Evolutionary conservation across 257 asterid genomes (phyloP), one percentile per base, ranked within the genome.

Genomic region (Solanum medicagineum): DNA sequence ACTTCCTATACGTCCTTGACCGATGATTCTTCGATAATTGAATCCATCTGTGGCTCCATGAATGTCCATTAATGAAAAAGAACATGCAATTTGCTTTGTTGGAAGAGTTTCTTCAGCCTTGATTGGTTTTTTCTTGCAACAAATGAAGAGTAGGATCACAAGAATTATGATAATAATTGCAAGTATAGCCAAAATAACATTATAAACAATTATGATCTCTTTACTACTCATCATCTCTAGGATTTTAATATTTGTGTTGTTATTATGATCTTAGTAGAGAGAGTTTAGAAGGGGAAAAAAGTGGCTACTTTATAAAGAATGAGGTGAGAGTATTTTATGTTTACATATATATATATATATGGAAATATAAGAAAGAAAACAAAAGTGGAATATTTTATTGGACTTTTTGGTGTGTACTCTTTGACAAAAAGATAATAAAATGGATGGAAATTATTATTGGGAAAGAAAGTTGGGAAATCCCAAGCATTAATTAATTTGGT

Each of bases 41-140:
- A 95, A 95, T 10, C 97, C 95, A 49, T 95, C 99, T 0, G 99
- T 95, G 75, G 99, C 97, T 10, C 92, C 88, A 84, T 95, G 92
- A 66, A 95, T 93, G 6, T 95, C 98, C 94, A 86, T 95, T 5
- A 95, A 74, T 1, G 95, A 62, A 19, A 85, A 91, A 0, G 91
- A 85, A 14, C 86, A 49, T 3, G 97, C 95, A 13, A 86, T 80
- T n/a, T 75, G 85, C 85, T 89, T 94, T 20, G 92, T 80, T 0
- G 93, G 91, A 16, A 66, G 84, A 24, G 84, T 36, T 81, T 85
- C 89, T 66, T 87, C 91, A 6, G 45, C 83, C 60, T 79, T 63
- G 15, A 80, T 74, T 2, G 93, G 87, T 81, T 88, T 93, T 84
- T 74, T 89, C 83, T 85, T 92, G 89, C 93, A 95, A 73, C 84